These are phyloP conservation scores for Rhododendron molle DNA, from an alignment of 148 eudicot genomes.

Conservation along the genomic window DNA sequence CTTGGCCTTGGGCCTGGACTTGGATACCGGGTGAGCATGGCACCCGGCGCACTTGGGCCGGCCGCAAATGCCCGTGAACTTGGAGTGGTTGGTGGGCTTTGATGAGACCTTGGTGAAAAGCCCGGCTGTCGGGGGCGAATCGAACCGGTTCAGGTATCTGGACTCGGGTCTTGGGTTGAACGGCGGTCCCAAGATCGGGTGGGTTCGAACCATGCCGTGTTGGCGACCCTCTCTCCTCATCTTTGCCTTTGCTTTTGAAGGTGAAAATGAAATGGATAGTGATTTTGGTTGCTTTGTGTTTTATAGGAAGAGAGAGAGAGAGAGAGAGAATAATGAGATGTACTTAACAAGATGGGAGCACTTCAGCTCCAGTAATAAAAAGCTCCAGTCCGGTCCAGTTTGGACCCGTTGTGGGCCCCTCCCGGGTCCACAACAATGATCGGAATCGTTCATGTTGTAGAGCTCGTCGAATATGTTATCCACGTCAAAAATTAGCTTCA, in stretches of 20 bases:
- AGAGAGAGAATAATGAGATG: not conserved
- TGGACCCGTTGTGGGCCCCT: too few species aligned
- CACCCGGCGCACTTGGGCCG: slow-evolving; percentile 39
- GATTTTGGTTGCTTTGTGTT: too few species aligned
- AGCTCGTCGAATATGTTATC: too few species aligned
- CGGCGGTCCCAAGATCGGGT: slow-evolving; percentile 22
- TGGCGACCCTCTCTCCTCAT: slow-evolving; percentile 80
- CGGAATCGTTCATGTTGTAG: too few species aligned
- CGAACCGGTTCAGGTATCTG: slow-evolving; percentile 24
- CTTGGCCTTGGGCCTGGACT: slow-evolving; percentile 59
- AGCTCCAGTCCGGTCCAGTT: too few species aligned
- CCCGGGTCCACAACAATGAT: too few species aligned
- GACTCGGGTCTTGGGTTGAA: slow-evolving; percentile 17
- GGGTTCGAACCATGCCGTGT: slow-evolving; percentile 63
- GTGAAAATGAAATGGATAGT: not conserved
- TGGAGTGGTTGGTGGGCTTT: slow-evolving; percentile 83
- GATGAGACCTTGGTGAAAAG: slow-evolving; percentile 47
- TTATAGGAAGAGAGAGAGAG: not conserved
- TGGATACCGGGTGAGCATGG: slow-evolving; percentile 40
- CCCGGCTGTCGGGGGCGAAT: slow-evolving; percentile 51
- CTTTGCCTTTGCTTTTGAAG: slow-evolving; percentile 1
- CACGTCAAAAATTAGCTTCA: too few species aligned
- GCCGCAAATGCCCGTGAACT: slow-evolving; percentile 68
- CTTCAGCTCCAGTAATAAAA: too few species aligned
- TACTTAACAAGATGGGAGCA: too few species aligned